Evolutionary conservation across 345 rosid species (phyloP).

Genomic region (Brassica cretica): DNA sequence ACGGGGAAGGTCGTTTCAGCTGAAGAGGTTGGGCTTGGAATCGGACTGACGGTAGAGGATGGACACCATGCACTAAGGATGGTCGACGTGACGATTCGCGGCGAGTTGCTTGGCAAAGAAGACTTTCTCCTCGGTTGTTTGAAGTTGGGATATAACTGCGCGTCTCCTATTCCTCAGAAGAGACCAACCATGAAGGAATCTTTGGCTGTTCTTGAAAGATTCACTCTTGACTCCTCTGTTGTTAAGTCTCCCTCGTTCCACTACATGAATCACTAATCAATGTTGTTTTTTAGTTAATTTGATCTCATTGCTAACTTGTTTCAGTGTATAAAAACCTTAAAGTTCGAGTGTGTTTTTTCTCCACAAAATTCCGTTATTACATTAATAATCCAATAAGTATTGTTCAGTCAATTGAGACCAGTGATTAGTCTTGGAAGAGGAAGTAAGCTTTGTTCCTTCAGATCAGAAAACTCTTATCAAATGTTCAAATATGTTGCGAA

Average conservation of each 20-base stretch:
- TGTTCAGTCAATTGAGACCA: slow-evolving; percentile 43
- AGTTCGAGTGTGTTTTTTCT: not conserved
- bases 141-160: slow-evolving; percentile 74
- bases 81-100: slow-evolving; percentile 65
- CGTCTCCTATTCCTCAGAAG: slow-evolving; percentile 75
- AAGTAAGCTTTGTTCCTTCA: slow-evolving; percentile 4
- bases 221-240: slow-evolving; percentile 45
- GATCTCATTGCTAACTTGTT: slow-evolving; percentile 15
- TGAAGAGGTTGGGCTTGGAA: slow-evolving; percentile 80
- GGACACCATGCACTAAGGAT: slow-evolving; percentile 56
- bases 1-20: slow-evolving; percentile 62
- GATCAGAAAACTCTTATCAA: not conserved
- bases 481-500: not conserved
- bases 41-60: slow-evolving; percentile 66
- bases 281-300: not conserved
- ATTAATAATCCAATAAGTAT: not conserved
- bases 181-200: slow-evolving; percentile 86
- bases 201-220: slow-evolving; percentile 57
- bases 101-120: slow-evolving; percentile 80
- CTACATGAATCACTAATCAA: slow-evolving; percentile 37
- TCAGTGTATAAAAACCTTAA: slow-evolving; percentile 6
- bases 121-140: slow-evolving; percentile 70
- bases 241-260: slow-evolving; percentile 25
- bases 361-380: not conserved
- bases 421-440: not conserved